A percentile compares a stretch with the other conserved stretches of the same genome.
These are phyloP conservation scores for Globisporangium paddicum DNA, from an alignment of 352 stramenopile genomes.

Conservation along the genomic window DNA sequence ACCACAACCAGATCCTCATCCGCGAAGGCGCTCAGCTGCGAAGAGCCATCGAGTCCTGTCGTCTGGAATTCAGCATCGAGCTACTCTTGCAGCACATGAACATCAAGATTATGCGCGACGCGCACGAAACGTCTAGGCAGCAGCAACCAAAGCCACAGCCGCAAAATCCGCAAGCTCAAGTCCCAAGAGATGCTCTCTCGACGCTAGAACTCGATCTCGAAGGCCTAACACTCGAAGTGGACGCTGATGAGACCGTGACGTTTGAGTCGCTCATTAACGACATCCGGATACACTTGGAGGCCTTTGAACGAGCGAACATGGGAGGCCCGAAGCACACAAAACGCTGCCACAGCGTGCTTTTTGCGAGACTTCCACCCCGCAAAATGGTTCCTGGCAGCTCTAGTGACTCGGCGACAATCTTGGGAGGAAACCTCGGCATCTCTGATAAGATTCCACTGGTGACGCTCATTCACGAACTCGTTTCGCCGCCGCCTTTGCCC, in stretches of 20 bases:
- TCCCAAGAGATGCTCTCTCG: not conserved
- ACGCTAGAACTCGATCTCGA: not conserved
- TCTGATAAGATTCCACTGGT: conserved; percentile 31
- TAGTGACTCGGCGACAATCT: not conserved
- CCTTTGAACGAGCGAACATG: conserved; percentile 12
- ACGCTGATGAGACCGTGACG: conserved; percentile 11
- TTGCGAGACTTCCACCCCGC: conserved; percentile 29
- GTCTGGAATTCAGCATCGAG: conserved; percentile 61
- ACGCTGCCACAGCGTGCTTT: conserved; percentile 25
- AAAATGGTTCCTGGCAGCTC: conserved; percentile 8
- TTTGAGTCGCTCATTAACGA: conserved; percentile 23
- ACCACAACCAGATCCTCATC: conserved; percentile 40
- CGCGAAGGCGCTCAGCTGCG: conserved; percentile 50
- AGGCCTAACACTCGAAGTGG: conserved; percentile 11
- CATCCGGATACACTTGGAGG: conserved; percentile 24
- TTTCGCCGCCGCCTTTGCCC: conserved; percentile 38
- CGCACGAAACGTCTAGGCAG: not conserved
- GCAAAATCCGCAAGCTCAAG: not conserved
- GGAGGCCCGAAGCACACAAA: conserved; percentile 13
- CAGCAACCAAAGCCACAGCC: not conserved
- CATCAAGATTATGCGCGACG: conserved; percentile 29
- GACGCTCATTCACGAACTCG: conserved; percentile 53
- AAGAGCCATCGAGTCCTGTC: conserved; percentile 46
- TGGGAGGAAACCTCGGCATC: conserved; percentile 1
- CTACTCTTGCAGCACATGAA: conserved; percentile 52